Evolutionary conservation across 2,329 filamentous ascomycete species (phyloP), one percentile per base, ranked within the genome.

Genomic region (Aspergillus fischeri): DNA sequence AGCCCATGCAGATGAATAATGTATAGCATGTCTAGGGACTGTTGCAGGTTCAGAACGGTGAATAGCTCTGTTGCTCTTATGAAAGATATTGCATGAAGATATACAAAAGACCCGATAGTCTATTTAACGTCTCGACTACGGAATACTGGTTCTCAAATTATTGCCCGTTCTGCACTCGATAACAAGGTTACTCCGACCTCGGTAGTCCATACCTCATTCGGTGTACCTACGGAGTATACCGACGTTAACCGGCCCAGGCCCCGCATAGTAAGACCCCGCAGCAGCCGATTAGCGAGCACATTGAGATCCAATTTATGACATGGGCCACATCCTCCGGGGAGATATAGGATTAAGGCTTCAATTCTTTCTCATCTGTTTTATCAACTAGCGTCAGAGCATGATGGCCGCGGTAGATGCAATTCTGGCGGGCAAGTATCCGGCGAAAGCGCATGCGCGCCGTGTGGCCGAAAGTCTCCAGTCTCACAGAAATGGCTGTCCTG

Each of bases 391-490:
- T 27, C 44, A 53, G 54, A 25, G 35, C 58, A 56, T 49, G 41
- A 75, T 75, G 72, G 58, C 70, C 32, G 65, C 70, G 2, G 60
- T 73, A 5, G 70, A 75, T 44, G 52, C 63, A n/a, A 72, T 83
- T 42, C 73, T 83, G 25, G 77, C 78, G 54, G 82, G 79, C 56
- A 87, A 86, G 72, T 88, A 88, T 67, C 94, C 94, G 25, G 93
- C 89, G 67, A 97, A 97, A 79, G 81, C 83, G 28, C 94, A 99
- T 75, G 91, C 90, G 58, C 84, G 84, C 66, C 87, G 88, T 60
- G 92, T 97, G n/a, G 89, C 87, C 57, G 85, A 91, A 58, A 88
- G 87, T 73, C 87, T 97, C 62, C 82, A 83, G 54, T 78, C 83
- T 59, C 77, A 67, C 41, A 86, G 89, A 70, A 78, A 86, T 44